Percentiles rank a stretch among this genome's conserved stretches.
Conservation (phyloP, 2,329 filamentous ascomycete genomes). For the Aspergillus arachidicola region DNA sequence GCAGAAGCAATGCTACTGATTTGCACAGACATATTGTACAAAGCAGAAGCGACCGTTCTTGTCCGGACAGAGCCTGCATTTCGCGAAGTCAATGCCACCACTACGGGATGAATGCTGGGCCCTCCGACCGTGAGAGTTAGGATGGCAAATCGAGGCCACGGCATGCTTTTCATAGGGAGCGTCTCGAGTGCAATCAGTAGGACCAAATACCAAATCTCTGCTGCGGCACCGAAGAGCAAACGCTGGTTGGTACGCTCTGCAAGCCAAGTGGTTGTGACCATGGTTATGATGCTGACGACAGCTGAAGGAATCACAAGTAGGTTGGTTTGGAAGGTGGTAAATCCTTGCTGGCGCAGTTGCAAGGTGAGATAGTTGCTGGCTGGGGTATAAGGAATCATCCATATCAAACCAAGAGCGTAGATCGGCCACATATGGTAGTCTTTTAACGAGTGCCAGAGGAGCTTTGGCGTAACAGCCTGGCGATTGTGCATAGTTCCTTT, state of each 20-base stretch:
- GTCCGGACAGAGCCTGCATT: conserved; percentile 41
- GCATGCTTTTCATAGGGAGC: conserved; percentile 46
- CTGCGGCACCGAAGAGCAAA: conserved; percentile 53
- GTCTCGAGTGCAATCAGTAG: conserved; percentile 53
- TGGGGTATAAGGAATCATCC: conserved; percentile 55
- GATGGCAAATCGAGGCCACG: conserved; percentile 55
- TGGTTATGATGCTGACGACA: conserved; percentile 56
- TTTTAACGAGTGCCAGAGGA: conserved; percentile 52
- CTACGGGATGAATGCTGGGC: conserved; percentile 47
- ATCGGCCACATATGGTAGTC: conserved; percentile 49
- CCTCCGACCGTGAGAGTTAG: conserved; percentile 53
- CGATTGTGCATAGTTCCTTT: conserved; percentile 43
- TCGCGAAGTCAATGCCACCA: conserved; percentile 30
- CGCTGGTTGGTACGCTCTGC: conserved; percentile 57
- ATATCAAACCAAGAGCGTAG: conserved; percentile 55
- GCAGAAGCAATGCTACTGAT: conserved; percentile 31
- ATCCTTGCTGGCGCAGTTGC: conserved; percentile 54
- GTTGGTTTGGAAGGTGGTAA: conserved; percentile 52
- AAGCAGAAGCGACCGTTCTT: conserved; percentile 36
- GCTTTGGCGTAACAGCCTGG: conserved; percentile 34
- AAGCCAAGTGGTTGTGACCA: conserved; percentile 53
- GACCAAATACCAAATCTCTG: conserved; percentile 55
- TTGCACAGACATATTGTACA: conserved; percentile 47
- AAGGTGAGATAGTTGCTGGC: conserved; percentile 13
- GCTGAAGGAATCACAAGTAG: conserved; percentile 62